Evolutionary conservation across 139 green algal species (phyloP), one percentile per base, ranked within the genome.

Genomic region (Marvania coccoides): DNA sequence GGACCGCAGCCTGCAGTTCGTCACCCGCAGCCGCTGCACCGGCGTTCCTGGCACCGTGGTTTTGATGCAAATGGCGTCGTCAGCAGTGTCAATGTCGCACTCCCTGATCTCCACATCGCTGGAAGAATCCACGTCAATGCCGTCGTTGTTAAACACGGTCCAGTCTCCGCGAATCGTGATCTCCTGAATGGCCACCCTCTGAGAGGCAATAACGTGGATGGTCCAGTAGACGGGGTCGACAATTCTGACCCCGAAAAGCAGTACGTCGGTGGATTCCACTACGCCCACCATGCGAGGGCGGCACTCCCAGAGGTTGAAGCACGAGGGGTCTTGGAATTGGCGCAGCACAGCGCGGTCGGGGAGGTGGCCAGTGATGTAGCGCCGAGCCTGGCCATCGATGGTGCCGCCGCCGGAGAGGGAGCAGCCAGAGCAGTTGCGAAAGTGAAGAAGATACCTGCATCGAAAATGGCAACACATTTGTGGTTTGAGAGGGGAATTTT

Each of bases 1-100:
- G 4, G 76, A 82, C 19, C 37, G 26, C 42, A 82, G 66, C 2
- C 33, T 64, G 53, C 66, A 76, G 60, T 62, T 33, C 7, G 7
- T 28, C 1, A 80, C 64, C 3, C 5, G 5, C 7, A 69, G 47
- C 10, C 33, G 5, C 12, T n/a, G 7, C 15, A 47, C 37, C n/a
- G 61, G 31, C 10, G 5, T 15, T 4, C 31, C 38, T 1, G 47
- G 51, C 3, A 31, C 24, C 12, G 63, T 75, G 23, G 68, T 70
- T 47, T 83, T 83, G 37, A 81, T 29, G 61, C 68, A 80, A 13
- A 83, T 37, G 33, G 72, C 76, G 26, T 83, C 72, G 53, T 82
- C 75, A 7, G 75, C 75, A 7, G 75, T 82, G 57, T 68, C 29
- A 10, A 82, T 35, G 45, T 58, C 19, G 35, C 56, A 61, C 14